Evolutionary conservation across 768 basidiomycete species (phyloP).

Genomic region (Amanita jacksonii): DNA sequence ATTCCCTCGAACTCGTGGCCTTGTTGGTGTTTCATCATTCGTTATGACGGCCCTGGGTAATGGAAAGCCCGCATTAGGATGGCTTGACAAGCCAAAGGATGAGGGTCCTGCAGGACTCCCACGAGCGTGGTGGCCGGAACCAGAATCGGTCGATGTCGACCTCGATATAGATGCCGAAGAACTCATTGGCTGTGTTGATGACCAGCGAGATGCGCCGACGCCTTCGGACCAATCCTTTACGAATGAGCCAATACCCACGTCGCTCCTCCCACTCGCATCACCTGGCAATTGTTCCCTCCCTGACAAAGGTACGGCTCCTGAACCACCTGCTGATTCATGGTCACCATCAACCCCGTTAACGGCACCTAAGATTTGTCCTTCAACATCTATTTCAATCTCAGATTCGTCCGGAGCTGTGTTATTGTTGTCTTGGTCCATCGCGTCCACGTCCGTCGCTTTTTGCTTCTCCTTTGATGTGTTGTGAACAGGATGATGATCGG

Average conservation of each 20-base stretch:
- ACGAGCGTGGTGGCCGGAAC: neutral
- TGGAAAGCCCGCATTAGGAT: slow-evolving; percentile 18
- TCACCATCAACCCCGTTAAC: slow-evolving; percentile 7
- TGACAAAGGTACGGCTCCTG: too few species aligned
- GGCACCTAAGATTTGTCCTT: slow-evolving; percentile 13
- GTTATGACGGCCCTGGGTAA: slow-evolving; percentile 22
- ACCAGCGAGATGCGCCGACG: slow-evolving; percentile 20
- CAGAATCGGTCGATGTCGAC: slow-evolving; percentile 8
- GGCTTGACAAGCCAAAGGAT: slow-evolving; percentile 8
- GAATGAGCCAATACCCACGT: slow-evolving; percentile 19
- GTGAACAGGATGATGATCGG: too few species aligned
- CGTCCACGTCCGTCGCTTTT: slow-evolving; percentile 52
- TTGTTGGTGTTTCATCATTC: slow-evolving; percentile 47
- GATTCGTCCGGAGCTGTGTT: slow-evolving; percentile 31
- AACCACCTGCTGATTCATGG: slow-evolving; percentile 11
- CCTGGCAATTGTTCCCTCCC: slow-evolving; percentile 7
- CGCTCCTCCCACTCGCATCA: slow-evolving; percentile 19
- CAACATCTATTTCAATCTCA: slow-evolving; percentile 24
- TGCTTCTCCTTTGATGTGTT: slow-evolving; percentile 38
- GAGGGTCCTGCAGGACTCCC: slow-evolving; percentile 6
- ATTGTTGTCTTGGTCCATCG: slow-evolving; percentile 62
- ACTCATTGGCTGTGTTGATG: slow-evolving; percentile 16
- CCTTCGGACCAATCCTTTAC: slow-evolving; percentile 18
- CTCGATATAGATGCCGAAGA: slow-evolving; percentile 9
- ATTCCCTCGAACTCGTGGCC: slow-evolving; percentile 41